Base-by-base conservation (phyloP, 148 eudicot genomes). In the Chenopodium quinoa region DNA sequence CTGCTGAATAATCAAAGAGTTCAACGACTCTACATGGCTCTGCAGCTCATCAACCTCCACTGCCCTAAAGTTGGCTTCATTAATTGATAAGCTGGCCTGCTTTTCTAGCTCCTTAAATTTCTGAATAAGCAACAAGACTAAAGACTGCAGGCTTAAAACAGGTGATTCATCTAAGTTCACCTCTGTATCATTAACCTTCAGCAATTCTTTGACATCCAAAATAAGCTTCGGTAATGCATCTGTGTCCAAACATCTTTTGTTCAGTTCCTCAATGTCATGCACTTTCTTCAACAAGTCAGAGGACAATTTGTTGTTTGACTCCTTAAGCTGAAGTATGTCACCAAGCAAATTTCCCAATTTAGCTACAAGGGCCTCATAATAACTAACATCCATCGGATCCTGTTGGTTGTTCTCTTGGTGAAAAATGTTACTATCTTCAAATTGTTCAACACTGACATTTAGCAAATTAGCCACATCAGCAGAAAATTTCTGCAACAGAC, bases 81-180 rank as follows among this genome's bases (percentile, higher is more conserved):
- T 82, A 81, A 66, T 71, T 23, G 88, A 86, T 82, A 81, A 48
- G 67, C 74, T 79, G 79, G 81, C 82, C 79, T 69, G 81, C 75
- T 88, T 88, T 82, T 86, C 89, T 73, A 88, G 87, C 85, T 89
- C 94, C 88, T 80, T 87, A 78, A 87, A 93, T 78, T 88, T 92
- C 78, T 88, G 85, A 82, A 87, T 66, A 37, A 97, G 92, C 83
- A 89, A 84, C 75, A 86, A 80, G 52, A 90, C 84, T 10, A 89
- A 79, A 79, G 88, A 89, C 82, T 92, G 92, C 79, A 92, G 62
- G 20, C 37, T 84, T 44, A 82, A 75, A 31, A 78, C 82, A 71
- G 92, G 82, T 50, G 76, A 84, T 67, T 89, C 88, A 83, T 81
- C 87, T 63, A 86, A 66, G 81, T 84, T 79, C 32, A 77, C 73